These are phyloP conservation scores for Plasmopara muralis DNA, from an alignment of 352 stramenopile species.

Conservation along the genomic window DNA sequence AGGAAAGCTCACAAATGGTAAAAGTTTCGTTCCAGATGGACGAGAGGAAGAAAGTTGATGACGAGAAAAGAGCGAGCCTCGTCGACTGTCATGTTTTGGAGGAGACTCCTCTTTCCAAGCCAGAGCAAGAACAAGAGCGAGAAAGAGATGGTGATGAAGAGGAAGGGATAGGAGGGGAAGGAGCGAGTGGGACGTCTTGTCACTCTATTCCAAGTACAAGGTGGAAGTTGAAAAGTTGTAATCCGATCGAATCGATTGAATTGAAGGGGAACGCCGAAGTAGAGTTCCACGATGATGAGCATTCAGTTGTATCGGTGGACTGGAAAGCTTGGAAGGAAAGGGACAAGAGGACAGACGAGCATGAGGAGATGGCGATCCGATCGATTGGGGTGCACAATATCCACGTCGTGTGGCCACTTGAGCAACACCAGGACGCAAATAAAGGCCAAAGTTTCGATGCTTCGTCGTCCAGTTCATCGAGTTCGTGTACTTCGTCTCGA, in stretches of 20 bases:
- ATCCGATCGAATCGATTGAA: no score
- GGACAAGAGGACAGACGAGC: neutral
- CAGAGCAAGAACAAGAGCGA: neutral
- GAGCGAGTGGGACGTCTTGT: neutral
- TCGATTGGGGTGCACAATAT: constrained; percentile 55
- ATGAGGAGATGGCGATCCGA: constrained; percentile 9
- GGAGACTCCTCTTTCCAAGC: neutral
- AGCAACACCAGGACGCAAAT: neutral
- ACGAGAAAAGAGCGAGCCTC: neutral
- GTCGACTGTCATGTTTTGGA: neutral
- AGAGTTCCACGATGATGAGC: no score
- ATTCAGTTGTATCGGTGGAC: no score
- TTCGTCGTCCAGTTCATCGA: constrained; percentile 2
- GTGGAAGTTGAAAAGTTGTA: no score
- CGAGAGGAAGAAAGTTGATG: neutral
- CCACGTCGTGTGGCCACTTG: constrained; percentile 29
- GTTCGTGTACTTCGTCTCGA: constrained; percentile 7
- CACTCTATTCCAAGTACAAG: neutral
- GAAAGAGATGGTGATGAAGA: neutral
- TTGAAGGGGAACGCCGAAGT: no score
- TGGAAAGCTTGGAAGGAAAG: neutral
- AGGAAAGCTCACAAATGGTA: neutral
- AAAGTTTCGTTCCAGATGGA: neutral
- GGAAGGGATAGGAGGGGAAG: neutral
- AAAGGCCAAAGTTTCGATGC: neutral